Evolutionary conservation across 371 early-diverging fungal genomes (phyloP).

Genomic region (Lichtheimia ramosa): DNA sequence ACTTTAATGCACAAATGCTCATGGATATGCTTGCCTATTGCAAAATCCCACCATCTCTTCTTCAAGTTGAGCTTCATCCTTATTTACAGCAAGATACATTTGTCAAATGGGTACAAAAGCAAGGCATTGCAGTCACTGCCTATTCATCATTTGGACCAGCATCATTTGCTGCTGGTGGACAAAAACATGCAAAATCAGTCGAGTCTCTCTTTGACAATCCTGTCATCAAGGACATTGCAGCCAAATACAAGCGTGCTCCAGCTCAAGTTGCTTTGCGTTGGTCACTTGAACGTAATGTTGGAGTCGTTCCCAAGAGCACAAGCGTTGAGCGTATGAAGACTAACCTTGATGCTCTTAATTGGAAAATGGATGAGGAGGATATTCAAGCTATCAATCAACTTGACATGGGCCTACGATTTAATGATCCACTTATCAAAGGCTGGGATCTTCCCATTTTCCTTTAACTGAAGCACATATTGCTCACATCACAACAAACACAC

Average conservation of each 20-base stretch:
- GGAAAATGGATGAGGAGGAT: conserved; percentile 36
- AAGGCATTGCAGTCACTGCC: conserved; percentile 59
- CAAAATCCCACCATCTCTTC: conserved; percentile 43
- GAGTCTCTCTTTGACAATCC: conserved; percentile 36
- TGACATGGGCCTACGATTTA: conserved; percentile 31
- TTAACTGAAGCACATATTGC: not conserved
- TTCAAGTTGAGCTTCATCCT: conserved; percentile 73
- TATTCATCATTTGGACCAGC: conserved; percentile 65
- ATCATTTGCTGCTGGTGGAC: conserved; percentile 51
- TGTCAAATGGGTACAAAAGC: conserved; percentile 31
- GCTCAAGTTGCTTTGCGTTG: conserved; percentile 61
- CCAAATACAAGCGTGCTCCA: conserved; percentile 32
- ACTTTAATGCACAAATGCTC: conserved; percentile 44
- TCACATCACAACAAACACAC: not conserved
- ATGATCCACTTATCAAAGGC: conserved; percentile 27
- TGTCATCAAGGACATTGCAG: conserved; percentile 39
- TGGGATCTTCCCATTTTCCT: conserved; percentile 26
- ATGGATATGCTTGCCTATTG: conserved; percentile 51
- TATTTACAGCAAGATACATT: conserved; percentile 57
- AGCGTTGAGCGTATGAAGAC: conserved; percentile 49
- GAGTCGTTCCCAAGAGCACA: conserved; percentile 69
- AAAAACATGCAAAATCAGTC: conserved; percentile 26
- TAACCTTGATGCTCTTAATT: conserved; percentile 32
- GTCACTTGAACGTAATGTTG: conserved; percentile 56
- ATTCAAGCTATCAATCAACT: conserved; percentile 27